Evolutionary conservation across 208 protist species (phyloP).

Genomic region (Acanthamoeba divionensis): DNA sequence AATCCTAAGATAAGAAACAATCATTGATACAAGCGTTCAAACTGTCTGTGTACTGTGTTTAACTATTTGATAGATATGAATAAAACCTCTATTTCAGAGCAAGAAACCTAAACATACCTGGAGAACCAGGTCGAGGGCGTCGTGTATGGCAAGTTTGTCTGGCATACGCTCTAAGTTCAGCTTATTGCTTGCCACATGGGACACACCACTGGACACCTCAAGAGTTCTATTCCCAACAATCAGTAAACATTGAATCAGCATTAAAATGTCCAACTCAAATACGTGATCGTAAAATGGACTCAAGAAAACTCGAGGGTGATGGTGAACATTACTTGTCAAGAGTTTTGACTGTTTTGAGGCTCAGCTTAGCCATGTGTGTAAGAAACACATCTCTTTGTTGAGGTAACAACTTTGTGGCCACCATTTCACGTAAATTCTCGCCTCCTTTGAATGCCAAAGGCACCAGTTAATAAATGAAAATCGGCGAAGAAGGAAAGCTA

Average conservation of each 20-base stretch:
- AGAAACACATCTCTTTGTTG: background rate
- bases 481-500: background rate
- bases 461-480: background rate
- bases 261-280: background rate
- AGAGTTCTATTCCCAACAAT: background rate
- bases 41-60: background rate
- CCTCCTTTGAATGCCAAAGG: background rate
- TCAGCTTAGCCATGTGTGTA: conserved; percentile 25
- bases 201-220: background rate
- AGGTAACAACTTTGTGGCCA: background rate
- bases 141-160: background rate
- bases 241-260: background rate
- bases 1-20: background rate
- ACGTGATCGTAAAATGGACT: background rate
- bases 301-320: too few species aligned
- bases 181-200: background rate
- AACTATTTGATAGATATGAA: background rate
- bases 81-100: background rate
- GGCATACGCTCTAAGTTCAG: background rate
- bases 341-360: background rate
- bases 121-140: conserved; percentile 21
- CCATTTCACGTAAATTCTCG: background rate
- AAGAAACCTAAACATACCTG: background rate
- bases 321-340: too few species aligned
- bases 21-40: background rate